phyloP scores from a whole-genome alignment of 305 asterid genomes.

The Andrographis paniculata region DNA sequence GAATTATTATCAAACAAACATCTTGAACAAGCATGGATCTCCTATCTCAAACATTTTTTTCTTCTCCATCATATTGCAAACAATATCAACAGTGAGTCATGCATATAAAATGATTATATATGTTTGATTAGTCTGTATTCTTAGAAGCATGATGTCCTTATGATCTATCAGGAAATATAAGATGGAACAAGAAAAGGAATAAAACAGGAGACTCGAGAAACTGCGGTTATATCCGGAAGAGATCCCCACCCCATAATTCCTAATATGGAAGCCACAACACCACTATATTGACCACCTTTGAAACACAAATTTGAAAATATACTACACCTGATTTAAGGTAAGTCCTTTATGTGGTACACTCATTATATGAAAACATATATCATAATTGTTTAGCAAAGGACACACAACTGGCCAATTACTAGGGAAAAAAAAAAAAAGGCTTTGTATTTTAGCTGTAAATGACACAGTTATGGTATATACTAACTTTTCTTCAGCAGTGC shows the following conservation, averaged over 20 bases:
- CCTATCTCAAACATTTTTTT: not conserved
- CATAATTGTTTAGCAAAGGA: not conserved
- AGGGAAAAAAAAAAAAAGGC: slow-evolving; percentile 13
- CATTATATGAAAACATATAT: not conserved
- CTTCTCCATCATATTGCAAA: not conserved
- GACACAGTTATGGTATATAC: slow-evolving; percentile 24
- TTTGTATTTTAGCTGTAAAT: slow-evolving; percentile 9
- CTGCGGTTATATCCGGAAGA: too few relatives aligned
- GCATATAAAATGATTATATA: not conserved
- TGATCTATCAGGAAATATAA: too few relatives aligned
- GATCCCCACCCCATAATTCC: not conserved
- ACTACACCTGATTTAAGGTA: not conserved
- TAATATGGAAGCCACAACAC: not conserved
- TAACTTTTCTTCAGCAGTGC: slow-evolving; percentile 49
- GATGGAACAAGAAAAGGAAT: too few relatives aligned
- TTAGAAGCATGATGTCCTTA: too few relatives aligned
- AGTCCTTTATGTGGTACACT: not conserved
- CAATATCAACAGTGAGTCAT: not conserved
- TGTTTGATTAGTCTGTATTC: too few relatives aligned
- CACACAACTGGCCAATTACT: slow-evolving; percentile 12
- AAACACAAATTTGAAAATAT: not conserved
- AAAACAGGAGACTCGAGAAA: too few relatives aligned
- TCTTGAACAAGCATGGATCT: not conserved
- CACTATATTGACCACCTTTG: not conserved
- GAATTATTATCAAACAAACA: not conserved